Conservation (phyloP, 2,329 filamentous ascomycete genomes). For the Talaromyces piceae region DNA sequence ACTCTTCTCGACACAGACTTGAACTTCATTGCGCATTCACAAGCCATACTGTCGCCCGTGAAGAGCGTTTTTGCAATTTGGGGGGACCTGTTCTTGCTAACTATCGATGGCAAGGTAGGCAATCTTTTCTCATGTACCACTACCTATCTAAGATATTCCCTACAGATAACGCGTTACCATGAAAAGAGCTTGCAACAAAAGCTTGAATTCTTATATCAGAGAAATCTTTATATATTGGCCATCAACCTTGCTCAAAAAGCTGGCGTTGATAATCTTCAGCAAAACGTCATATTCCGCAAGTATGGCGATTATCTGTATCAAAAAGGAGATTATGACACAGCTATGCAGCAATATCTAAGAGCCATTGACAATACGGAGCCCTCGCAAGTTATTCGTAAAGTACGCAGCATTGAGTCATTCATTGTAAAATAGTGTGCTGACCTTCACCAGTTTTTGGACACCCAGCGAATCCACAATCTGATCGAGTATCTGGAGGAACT, state of each 20-base stretch:
- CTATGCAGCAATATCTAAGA: conserved; percentile 97
- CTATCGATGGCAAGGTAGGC: conserved; percentile 78
- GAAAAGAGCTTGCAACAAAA: conserved; percentile 87
- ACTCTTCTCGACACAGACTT: conserved; percentile 87
- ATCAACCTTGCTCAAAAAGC: conserved; percentile 89
- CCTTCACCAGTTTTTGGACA: conserved; percentile 69
- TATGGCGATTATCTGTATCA: conserved; percentile 94
- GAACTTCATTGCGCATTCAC: conserved; percentile 81
- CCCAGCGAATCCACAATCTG: conserved; percentile 92
- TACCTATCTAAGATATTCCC: conserved; percentile 17
- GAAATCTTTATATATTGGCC: conserved; percentile 84
- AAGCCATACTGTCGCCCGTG: conserved; percentile 73
- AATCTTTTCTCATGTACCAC: not conserved
- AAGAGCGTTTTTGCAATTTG: conserved; percentile 77
- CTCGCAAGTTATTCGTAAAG: conserved; percentile 91
- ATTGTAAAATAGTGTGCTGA: conserved; percentile 13
- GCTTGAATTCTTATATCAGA: conserved; percentile 85
- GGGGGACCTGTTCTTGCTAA: conserved; percentile 86
- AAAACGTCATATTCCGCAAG: conserved; percentile 84
- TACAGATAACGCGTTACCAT: conserved; percentile 73
- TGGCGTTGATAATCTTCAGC: conserved; percentile 69
- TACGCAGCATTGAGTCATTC: conserved; percentile 23
- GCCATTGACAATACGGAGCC: conserved; percentile 95
- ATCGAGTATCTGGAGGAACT: conserved; percentile 96
- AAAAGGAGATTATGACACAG: conserved; percentile 90